These are phyloP conservation scores for Austroboletus eburneus DNA, from an alignment of 768 basidiomycete genomes.

Conservation along the genomic window DNA sequence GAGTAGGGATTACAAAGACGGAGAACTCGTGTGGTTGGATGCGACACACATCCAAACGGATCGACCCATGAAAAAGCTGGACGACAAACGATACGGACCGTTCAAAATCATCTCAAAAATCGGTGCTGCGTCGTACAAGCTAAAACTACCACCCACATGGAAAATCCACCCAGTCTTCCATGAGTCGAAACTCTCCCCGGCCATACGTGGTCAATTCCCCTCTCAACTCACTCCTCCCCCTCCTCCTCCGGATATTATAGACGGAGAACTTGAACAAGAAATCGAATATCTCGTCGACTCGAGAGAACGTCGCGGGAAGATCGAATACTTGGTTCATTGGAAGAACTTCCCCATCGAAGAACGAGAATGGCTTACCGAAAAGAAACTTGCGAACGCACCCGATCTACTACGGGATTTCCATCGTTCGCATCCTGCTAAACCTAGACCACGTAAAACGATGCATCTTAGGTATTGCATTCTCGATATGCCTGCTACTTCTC, in stretches of 20 bases:
- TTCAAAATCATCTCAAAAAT: neutral
- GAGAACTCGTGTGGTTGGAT: neutral
- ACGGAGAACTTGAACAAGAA: neutral
- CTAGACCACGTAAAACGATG: no score
- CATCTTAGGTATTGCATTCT: no score
- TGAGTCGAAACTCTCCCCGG: neutral
- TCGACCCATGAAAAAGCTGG: neutral
- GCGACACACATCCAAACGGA: neutral
- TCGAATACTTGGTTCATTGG: no score
- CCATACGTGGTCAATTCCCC: neutral
- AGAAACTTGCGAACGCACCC: no score
- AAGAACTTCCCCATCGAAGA: neutral
- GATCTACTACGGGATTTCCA: no score
- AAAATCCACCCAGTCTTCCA: neutral
- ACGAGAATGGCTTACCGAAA: neutral
- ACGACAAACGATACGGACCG: neutral
- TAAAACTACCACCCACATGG: neutral
- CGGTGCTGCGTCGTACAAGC: neutral
- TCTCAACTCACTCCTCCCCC: neutral
- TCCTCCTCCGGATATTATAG: neutral
- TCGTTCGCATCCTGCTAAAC: no score
- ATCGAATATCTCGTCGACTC: neutral
- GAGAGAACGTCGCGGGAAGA: no score
- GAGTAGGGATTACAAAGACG: neutral
- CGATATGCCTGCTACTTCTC: no score